Evolutionary conservation across 352 stramenopile genomes (phyloP).

Genomic region (Phytopythium boreale): DNA sequence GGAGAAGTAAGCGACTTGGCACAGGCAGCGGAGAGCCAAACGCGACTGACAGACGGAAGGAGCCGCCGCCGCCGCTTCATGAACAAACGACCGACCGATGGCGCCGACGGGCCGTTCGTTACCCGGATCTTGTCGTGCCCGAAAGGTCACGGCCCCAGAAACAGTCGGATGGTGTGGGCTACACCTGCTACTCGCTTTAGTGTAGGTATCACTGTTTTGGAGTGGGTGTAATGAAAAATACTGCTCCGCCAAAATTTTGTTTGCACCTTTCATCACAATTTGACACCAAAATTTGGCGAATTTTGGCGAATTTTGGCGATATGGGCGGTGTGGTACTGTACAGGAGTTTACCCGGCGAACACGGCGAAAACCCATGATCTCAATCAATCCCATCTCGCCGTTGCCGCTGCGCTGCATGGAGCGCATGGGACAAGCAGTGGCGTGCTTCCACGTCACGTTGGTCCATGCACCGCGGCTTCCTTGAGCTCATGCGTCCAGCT

Average conservation of each 20-base stretch:
- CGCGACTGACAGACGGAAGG: background rate
- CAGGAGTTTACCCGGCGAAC: background rate
- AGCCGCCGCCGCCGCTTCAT: slow-evolving; percentile 1
- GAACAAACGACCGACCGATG: background rate
- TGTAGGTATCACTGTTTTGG: background rate
- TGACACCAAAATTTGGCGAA: background rate
- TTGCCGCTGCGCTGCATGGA: too few species aligned
- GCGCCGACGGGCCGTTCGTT: background rate
- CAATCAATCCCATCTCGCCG: too few species aligned
- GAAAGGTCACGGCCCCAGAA: background rate
- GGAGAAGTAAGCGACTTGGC: background rate
- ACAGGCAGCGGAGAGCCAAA: background rate
- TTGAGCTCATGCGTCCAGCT: too few species aligned
- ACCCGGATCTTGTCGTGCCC: slow-evolving; percentile 6
- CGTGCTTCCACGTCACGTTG: too few species aligned
- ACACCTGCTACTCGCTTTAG: background rate
- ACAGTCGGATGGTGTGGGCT: background rate
- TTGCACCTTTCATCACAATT: background rate
- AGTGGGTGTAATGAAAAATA: too few species aligned
- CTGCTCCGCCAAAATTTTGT: too few species aligned
- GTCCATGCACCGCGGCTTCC: too few species aligned
- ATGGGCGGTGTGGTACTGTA: background rate
- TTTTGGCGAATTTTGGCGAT: background rate
- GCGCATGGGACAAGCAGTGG: too few species aligned
- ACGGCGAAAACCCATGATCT: too few species aligned